These are phyloP conservation scores for Berberis vulgaris DNA, from an alignment of 164 flowering plant species.

Conservation along the genomic window DNA sequence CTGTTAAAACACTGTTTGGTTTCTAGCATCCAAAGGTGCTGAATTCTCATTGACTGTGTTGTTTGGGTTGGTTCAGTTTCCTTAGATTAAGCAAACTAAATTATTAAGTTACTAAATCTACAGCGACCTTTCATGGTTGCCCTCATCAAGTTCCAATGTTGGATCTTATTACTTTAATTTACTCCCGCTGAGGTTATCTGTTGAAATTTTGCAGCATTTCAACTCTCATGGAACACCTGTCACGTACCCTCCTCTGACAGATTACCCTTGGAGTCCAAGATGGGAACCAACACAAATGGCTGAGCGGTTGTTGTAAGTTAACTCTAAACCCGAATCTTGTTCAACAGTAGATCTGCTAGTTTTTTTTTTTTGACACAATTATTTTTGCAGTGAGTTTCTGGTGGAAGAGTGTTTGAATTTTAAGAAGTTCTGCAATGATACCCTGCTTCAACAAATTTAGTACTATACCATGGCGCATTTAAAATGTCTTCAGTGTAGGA, in stretches of 20 bases:
- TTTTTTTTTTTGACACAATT: background rate
- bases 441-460: slow-evolving; percentile 31
- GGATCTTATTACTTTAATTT: background rate
- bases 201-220: slow-evolving; percentile 47
- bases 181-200: background rate
- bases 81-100: too few relatives aligned
- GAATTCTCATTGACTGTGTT: too few relatives aligned
- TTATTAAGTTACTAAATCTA: background rate
- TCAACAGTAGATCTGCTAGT: background rate
- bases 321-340: background rate
- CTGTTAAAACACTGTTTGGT: too few relatives aligned
- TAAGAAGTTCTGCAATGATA: slow-evolving; percentile 75
- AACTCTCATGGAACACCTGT: slow-evolving; percentile 50
- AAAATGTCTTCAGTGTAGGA: background rate
- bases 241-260: slow-evolving; percentile 41
- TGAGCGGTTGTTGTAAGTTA: slow-evolving; percentile 67
- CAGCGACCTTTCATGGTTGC: background rate
- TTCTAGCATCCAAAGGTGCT: too few relatives aligned
- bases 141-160: background rate
- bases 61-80: too few relatives aligned
- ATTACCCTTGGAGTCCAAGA: slow-evolving; percentile 96
- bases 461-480: background rate
- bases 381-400: slow-evolving; percentile 62
- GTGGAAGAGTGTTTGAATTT: slow-evolving; percentile 70
- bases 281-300: slow-evolving; percentile 82